A percentile compares a stretch with the other conserved stretches of the same genome.
phyloP scores from a whole-genome alignment of 1,284 basidiomycete species.

The Tremellales sp. region DNA sequence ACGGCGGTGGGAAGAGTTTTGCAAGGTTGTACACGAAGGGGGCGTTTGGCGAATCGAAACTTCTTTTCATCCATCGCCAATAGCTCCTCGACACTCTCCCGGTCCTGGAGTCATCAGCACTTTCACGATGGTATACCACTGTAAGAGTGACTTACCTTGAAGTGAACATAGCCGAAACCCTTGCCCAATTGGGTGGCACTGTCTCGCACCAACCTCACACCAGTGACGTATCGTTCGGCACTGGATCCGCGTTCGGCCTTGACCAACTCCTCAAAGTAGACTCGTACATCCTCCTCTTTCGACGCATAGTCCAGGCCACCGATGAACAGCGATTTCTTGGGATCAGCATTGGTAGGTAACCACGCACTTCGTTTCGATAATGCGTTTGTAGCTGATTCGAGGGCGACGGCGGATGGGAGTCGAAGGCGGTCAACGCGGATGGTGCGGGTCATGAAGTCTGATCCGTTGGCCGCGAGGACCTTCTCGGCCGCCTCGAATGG shows the following conservation, averaged over 20 bases:
- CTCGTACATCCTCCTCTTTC: slow-evolving; percentile 82
- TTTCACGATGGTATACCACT: slow-evolving; percentile 73
- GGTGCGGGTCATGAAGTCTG: slow-evolving; percentile 67
- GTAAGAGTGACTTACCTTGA: slow-evolving; percentile 58
- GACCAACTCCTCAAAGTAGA: slow-evolving; percentile 79
- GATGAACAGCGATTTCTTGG: slow-evolving; percentile 82
- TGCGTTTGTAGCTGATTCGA: slow-evolving; percentile 35
- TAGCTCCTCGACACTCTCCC: slow-evolving; percentile 82
- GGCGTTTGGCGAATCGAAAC: slow-evolving; percentile 84
- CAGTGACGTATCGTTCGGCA: slow-evolving; percentile 64
- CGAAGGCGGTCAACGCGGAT: slow-evolving; percentile 69
- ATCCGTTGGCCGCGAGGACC: slow-evolving; percentile 65
- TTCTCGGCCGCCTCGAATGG: slow-evolving; percentile 70
- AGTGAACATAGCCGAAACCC: slow-evolving; percentile 92
- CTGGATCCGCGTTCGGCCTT: slow-evolving; percentile 64
- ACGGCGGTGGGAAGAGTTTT: slow-evolving; percentile 54
- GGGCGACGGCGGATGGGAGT: slow-evolving; percentile 41
- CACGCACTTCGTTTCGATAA: slow-evolving; percentile 38
- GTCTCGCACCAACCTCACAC: slow-evolving; percentile 84
- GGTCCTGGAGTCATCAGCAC: slow-evolving; percentile 72
- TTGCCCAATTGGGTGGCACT: slow-evolving; percentile 94
- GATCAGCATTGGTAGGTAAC: slow-evolving; percentile 54
- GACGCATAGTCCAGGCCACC: slow-evolving; percentile 90
- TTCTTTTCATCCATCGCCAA: slow-evolving; percentile 67
- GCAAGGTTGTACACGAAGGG: slow-evolving; percentile 78